Evolutionary conservation across 179 eudicot species (phyloP).

Genomic region (Spergularia azorica): DNA sequence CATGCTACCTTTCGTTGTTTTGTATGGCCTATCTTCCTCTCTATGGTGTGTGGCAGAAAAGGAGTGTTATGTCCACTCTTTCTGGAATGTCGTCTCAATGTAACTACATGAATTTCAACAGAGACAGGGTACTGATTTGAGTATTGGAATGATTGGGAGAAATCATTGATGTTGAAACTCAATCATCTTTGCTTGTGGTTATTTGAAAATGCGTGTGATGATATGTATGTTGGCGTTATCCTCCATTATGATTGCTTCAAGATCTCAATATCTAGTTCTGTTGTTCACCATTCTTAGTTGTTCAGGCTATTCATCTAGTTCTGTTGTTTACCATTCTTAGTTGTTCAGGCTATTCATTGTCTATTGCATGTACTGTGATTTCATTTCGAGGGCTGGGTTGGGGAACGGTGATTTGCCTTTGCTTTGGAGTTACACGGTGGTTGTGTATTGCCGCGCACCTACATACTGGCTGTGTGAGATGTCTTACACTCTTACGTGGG

Average conservation of each 20-base stretch:
- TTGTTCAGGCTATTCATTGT: constrained; percentile 4
- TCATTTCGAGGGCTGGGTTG: background rate
- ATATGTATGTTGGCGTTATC: background rate
- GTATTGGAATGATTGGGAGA: background rate
- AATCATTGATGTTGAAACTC: background rate
- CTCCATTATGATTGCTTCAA: background rate
- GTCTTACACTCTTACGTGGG: too few relatives aligned
- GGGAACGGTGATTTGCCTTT: too few relatives aligned
- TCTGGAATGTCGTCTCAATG: background rate
- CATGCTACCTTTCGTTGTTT: too few relatives aligned
- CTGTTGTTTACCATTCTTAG: too few relatives aligned
- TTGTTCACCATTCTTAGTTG: too few relatives aligned
- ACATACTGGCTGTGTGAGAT: background rate
- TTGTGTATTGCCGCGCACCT: background rate
- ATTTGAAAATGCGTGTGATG: background rate
- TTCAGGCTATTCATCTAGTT: background rate
- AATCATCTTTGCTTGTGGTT: background rate
- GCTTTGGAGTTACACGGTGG: background rate
- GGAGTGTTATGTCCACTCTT: too few relatives aligned
- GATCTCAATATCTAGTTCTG: too few relatives aligned
- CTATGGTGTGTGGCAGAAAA: too few relatives aligned
- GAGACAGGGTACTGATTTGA: background rate
- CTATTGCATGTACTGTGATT: background rate
- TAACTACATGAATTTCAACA: background rate
- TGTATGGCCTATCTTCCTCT: too few relatives aligned